These are phyloP conservation scores for Friedmanniomyces endolithicus DNA, from an alignment of 495 filamentous ascomycete genomes.

Conservation along the genomic window DNA sequence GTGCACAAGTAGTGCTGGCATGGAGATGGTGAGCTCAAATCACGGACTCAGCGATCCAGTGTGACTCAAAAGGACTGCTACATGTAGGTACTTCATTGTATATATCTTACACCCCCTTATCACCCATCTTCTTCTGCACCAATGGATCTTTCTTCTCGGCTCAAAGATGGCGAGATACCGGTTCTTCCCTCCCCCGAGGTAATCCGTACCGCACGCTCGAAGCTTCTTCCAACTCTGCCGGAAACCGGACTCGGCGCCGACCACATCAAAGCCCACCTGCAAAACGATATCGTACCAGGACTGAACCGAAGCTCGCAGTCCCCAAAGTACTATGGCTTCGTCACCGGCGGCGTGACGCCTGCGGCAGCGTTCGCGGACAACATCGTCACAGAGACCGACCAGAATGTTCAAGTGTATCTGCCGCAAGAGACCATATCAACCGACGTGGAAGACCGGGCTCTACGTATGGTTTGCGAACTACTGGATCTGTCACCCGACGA, in stretches of 20 bases:
- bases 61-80: too few relatives aligned
- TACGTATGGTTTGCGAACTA: conserved; percentile 56
- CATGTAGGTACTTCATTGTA: too few relatives aligned
- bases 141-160: not conserved
- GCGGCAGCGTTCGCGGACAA: conserved; percentile 77
- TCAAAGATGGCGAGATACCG: not conserved
- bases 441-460: conserved; percentile 57
- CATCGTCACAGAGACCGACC: conserved; percentile 63
- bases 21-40: too few relatives aligned
- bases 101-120: too few relatives aligned
- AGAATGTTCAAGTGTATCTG: conserved; percentile 79
- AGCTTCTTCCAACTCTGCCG: conserved; percentile 28
- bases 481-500: conserved; percentile 41
- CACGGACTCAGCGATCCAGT: not conserved
- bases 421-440: conserved; percentile 61
- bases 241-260: conserved; percentile 36
- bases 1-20: too few relatives aligned
- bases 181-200: conserved; percentile 5
- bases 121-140: not conserved
- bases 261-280: conserved; percentile 38
- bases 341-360: conserved; percentile 70
- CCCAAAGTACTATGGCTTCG: conserved; percentile 72
- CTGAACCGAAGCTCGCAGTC: conserved; percentile 51
- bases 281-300: conserved; percentile 50
- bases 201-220: conserved; percentile 17